Percentiles rank a stretch among this genome's conserved stretches.
These are phyloP conservation scores for Pulveroboletus sp. DNA, from an alignment of 768 basidiomycete species.

Conservation along the genomic window DNA sequence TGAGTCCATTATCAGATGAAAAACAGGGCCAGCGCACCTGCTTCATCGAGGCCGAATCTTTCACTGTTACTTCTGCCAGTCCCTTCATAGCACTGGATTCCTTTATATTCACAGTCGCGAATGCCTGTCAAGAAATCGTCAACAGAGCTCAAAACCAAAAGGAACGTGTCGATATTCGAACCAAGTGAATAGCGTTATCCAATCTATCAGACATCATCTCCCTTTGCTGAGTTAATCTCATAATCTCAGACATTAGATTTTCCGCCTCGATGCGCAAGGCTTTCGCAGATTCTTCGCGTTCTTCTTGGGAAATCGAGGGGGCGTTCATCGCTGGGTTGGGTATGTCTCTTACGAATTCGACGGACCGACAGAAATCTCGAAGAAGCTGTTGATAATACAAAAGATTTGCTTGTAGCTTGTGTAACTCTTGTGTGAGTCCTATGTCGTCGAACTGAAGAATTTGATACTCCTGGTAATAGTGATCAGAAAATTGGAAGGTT, in stretches of 20 bases:
- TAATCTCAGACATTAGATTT: conserved; percentile 47
- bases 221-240: conserved; percentile 36
- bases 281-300: conserved; percentile 27
- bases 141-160: neutral
- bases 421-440: conserved; percentile 50
- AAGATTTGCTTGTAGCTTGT: conserved; percentile 52
- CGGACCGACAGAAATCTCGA: conserved; percentile 49
- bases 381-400: conserved; percentile 52
- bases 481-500: neutral
- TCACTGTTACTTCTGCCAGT: conserved; percentile 1
- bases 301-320: conserved; percentile 9
- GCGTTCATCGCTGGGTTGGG: conserved; percentile 47
- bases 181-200: conserved; percentile 24
- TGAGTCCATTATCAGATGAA: neutral
- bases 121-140: conserved; percentile 36
- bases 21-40: conserved; percentile 12
- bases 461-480: conserved; percentile 38
- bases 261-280: conserved; percentile 38
- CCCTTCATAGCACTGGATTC: conserved; percentile 34
- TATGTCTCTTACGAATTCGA: conserved; percentile 45
- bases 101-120: conserved; percentile 49
- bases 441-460: conserved; percentile 41
- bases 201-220: conserved; percentile 22
- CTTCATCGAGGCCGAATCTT: conserved; percentile 14
- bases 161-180: conserved; percentile 6